phyloP scores from a whole-genome alignment of 768 basidiomycete genomes.

The Tylopilus subfusipes region DNA sequence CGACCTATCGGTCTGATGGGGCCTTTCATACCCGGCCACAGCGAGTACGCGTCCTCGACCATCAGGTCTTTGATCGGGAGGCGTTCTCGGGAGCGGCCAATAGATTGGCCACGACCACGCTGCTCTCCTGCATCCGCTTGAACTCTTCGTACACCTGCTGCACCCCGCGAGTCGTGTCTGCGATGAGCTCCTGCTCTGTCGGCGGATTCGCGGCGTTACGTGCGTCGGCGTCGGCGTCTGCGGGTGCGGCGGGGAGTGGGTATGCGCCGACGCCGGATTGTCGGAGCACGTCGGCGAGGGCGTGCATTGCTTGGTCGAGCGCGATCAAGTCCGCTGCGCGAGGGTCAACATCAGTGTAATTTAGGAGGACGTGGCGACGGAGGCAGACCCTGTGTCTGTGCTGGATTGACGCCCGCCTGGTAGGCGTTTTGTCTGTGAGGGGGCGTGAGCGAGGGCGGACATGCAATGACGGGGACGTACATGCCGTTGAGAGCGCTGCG shows the following conservation, averaged over 20 bases:
- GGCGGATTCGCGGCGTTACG: slow-evolving; percentile 25
- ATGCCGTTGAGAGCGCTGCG: slow-evolving; percentile 48
- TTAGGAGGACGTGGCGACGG: background rate
- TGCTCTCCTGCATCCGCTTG: slow-evolving; percentile 54
- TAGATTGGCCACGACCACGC: slow-evolving; percentile 48
- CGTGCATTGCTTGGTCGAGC: slow-evolving; percentile 48
- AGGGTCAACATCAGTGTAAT: background rate
- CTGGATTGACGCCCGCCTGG: slow-evolving; percentile 49
- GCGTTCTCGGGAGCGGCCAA: slow-evolving; percentile 30
- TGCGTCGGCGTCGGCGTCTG: slow-evolving; percentile 1
- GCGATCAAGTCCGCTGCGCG: slow-evolving; percentile 43
- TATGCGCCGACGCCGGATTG: slow-evolving; percentile 66
- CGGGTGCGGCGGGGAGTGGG: slow-evolving; percentile 39
- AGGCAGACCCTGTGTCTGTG: slow-evolving; percentile 50
- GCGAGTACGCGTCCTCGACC: background rate
- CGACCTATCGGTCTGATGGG: too few relatives aligned
- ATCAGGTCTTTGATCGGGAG: slow-evolving; percentile 14
- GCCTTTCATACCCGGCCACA: background rate
- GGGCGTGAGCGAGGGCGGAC: too few relatives aligned
- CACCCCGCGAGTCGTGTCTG: slow-evolving; percentile 40
- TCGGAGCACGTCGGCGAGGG: slow-evolving; percentile 47
- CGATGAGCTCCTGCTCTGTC: slow-evolving; percentile 46
- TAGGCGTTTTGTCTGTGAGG: slow-evolving; percentile 56
- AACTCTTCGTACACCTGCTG: slow-evolving; percentile 48
- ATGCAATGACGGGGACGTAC: slow-evolving; percentile 37